Evolutionary conservation across 352 stramenopile genomes (phyloP).

Genomic region (Phytopythium mirpurense): DNA sequence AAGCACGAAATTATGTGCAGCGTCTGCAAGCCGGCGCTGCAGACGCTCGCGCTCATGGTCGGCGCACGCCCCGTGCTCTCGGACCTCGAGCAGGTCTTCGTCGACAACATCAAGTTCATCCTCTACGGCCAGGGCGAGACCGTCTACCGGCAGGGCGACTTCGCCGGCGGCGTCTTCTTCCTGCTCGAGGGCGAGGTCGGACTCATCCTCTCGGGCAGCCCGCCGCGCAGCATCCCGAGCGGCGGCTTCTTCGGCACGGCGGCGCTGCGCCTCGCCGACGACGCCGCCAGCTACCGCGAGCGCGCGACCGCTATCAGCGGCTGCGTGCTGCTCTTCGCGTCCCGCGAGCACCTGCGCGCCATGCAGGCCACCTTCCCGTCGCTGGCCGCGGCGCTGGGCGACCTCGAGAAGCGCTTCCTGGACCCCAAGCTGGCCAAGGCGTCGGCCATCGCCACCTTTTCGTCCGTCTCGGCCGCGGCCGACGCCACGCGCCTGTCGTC

Average conservation of each 20-base stretch:
- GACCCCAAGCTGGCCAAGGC: conserved; percentile 36
- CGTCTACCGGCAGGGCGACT: conserved; percentile 58
- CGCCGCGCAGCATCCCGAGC: conserved; percentile 28
- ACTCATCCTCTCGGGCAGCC: conserved; percentile 32
- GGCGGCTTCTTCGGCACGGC: conserved; percentile 50
- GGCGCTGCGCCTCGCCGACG: conserved; percentile 40
- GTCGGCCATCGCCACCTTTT: conserved; percentile 13
- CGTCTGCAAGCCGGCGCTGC: conserved; percentile 44
- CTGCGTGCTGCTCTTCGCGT: conserved; percentile 50
- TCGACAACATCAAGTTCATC: conserved; percentile 47
- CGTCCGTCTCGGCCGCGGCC: conserved; percentile 4
- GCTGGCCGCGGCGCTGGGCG: conserved; percentile 53
- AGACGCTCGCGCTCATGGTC: conserved; percentile 31
- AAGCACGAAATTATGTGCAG: conserved; percentile 37
- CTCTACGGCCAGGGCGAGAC: conserved; percentile 58
- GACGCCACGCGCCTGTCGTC: neutral
- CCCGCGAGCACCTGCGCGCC: conserved; percentile 36
- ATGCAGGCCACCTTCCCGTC: conserved; percentile 62
- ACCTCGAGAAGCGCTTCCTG: conserved; percentile 44
- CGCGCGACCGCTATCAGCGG: conserved; percentile 50
- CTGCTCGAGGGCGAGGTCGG: conserved; percentile 47
- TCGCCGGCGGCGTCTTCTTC: conserved; percentile 55
- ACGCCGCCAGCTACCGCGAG: conserved; percentile 46
- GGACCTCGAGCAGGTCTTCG: conserved; percentile 32
- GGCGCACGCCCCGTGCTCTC: conserved; percentile 30